Evolutionary conservation across 345 rosid species (phyloP), one percentile per base, ranked within the genome.

Genomic region (Arabidopsis arenosa): DNA sequence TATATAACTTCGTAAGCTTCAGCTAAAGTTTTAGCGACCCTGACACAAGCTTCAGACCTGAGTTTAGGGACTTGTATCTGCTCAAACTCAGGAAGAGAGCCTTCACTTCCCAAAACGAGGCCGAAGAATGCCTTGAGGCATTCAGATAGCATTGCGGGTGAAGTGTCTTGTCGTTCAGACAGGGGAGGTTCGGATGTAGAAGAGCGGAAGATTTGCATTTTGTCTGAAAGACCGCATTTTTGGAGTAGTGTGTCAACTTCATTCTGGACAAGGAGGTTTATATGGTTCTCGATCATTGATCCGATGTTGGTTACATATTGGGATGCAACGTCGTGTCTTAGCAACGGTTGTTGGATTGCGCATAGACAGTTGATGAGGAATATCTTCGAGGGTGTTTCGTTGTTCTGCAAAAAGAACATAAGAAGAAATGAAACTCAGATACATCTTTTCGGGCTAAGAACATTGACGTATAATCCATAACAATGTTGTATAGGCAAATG

Each of bases 301-400:
- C 87, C 88, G 9, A 92, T 84, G 79, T 85, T 92, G 80, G 88
- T 83, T 28, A 79, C 92, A 32, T 89, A 95, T 66, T 85, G 89
- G 26, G 89, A 77, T 4, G 99, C 96, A 40, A 87, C 90, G 15
- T 88, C 88, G 10, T 86, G 89, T 75, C 90, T 79, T 5, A 81
- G 81, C 62, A 95, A 75, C 6, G 99, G 97, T 77, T 89, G 97
- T 53, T 88, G 97, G 81, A 95, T 89, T 41, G 97, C 90, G 63
- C 88, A 88, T 69, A 92, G 60, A 79, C 97, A 92, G 84, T 95
- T 95, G 85, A 95, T 82, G 70, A 95, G 96, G 89, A 95, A 95
- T 51, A 95, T 88, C 76, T 90, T 90, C 23, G 97, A 82, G 6
- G 99, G 93, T 59, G 85, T 85, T 82, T 90, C 96, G 1, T 82